phyloP scores from a whole-genome alignment of 140 eudicot species.

The Cichorium intybus region DNA sequence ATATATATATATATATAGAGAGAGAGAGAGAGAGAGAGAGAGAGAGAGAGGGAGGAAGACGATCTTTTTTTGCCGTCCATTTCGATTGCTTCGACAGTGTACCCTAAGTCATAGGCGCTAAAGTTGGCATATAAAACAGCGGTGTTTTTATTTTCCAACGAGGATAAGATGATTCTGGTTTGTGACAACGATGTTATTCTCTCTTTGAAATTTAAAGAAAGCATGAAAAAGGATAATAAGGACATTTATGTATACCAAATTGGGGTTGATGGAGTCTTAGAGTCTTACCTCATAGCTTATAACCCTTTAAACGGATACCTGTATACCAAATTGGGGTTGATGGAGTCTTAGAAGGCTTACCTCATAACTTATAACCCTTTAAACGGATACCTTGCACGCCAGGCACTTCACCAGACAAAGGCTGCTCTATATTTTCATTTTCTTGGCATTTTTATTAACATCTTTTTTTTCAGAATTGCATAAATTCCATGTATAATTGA shows the following conservation, averaged over 20 bases:
- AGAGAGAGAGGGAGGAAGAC: too few relatives aligned
- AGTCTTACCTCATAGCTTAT: constrained; percentile 2
- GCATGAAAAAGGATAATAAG: neutral
- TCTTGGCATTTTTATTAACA: neutral
- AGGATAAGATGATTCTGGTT: neutral
- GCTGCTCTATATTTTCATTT: constrained; percentile 5
- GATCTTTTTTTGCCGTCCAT: too few relatives aligned
- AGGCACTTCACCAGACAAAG: constrained; percentile 18
- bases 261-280: constrained; percentile 10
- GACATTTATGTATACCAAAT: neutral
- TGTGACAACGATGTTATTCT: constrained; percentile 2
- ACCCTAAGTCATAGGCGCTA: too few relatives aligned
- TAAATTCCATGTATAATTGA: neutral
- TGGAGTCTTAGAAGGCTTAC: constrained; percentile 18
- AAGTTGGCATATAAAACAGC: too few relatives aligned
- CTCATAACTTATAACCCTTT: neutral
- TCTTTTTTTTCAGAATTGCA: neutral
- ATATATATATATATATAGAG: too few relatives aligned
- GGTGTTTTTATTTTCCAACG: neutral
- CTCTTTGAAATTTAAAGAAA: neutral
- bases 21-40: too few relatives aligned
- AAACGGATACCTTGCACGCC: constrained; percentile 30
- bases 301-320: constrained; percentile 10
- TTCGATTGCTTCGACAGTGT: too few relatives aligned
- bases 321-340: too few relatives aligned